Percentiles rank a stretch among this genome's conserved stretches.
These are phyloP conservation scores for Alternaria metachromatica DNA, from an alignment of 2,329 filamentous ascomycete genomes.

Conservation along the genomic window DNA sequence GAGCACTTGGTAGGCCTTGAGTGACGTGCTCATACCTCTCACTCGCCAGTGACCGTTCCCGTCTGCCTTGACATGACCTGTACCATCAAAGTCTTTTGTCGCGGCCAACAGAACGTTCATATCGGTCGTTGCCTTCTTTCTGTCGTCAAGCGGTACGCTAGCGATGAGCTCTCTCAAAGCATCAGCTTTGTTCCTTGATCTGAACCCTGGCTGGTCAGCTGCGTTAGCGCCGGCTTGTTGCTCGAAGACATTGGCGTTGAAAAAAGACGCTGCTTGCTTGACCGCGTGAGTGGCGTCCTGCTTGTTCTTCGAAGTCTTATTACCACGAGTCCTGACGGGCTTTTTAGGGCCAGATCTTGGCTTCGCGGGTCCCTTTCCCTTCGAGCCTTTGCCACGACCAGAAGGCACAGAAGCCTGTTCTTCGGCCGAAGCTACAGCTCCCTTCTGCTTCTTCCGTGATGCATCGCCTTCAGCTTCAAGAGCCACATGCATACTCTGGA, in stretches of 20 bases:
- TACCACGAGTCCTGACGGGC: not conserved
- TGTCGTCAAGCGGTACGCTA: conserved; percentile 10
- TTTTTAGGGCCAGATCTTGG: conserved; percentile 5
- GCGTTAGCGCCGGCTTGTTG: conserved; percentile 37
- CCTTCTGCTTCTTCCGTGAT: conserved; percentile 34
- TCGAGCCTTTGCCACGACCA: conserved; percentile 7
- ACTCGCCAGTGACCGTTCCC: conserved; percentile 52
- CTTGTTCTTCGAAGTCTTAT: no score
- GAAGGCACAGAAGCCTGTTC: not conserved
- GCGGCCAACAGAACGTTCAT: no score
- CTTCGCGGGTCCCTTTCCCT: conserved; percentile 11
- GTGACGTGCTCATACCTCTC: conserved; percentile 55
- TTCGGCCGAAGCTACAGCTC: not conserved
- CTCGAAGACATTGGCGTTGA: conserved; percentile 41
- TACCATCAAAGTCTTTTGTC: no score
- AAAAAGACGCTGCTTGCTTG: conserved; percentile 31
- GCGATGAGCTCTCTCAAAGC: conserved; percentile 52
- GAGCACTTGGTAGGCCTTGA: conserved; percentile 61
- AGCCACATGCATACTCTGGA: conserved; percentile 37
- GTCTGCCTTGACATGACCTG: conserved; percentile 21
- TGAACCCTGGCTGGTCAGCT: conserved; percentile 34
- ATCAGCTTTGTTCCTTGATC: conserved; percentile 30
- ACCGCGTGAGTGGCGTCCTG: no score
- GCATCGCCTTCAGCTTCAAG: conserved; percentile 31
- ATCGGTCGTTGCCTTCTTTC: no score